A percentile compares a stretch with the other conserved stretches of the same genome.
These are phyloP conservation scores for Agaricales sp. DNA, from an alignment of 1,284 basidiomycete genomes.

Conservation along the genomic window DNA sequence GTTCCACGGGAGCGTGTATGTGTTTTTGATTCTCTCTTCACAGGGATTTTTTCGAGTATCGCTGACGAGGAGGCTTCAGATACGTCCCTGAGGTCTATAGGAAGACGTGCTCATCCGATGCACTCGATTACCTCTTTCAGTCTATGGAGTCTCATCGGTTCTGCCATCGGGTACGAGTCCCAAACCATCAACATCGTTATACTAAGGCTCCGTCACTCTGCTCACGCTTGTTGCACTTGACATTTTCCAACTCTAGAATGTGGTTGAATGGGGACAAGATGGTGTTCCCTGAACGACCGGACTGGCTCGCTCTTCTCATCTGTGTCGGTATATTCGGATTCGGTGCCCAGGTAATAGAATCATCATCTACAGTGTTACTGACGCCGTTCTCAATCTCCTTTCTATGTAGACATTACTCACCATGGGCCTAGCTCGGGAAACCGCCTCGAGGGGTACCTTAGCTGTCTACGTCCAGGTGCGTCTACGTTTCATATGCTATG, in stretches of 20 bases:
- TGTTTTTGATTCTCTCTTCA: slow-evolving; percentile 7
- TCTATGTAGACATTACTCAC: slow-evolving; percentile 39
- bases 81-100: slow-evolving; percentile 59
- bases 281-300: slow-evolving; percentile 35
- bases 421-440: slow-evolving; percentile 56
- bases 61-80: slow-evolving; percentile 26
- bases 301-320: slow-evolving; percentile 33
- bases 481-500: no score
- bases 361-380: slow-evolving; percentile 6
- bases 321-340: slow-evolving; percentile 52
- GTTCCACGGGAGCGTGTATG: slow-evolving; percentile 51
- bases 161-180: slow-evolving; percentile 33
- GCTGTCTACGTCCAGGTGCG: slow-evolving; percentile 50
- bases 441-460: slow-evolving; percentile 49
- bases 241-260: slow-evolving; percentile 28
- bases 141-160: slow-evolving; percentile 46
- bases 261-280: slow-evolving; percentile 26
- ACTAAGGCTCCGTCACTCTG: no score
- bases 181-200: no score
- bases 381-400: no score
- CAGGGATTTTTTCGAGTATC: neutral
- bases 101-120: slow-evolving; percentile 62
- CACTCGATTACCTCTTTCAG: slow-evolving; percentile 69
- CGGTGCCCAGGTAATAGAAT: slow-evolving; percentile 34
- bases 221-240: slow-evolving; percentile 8